Conservation (phyloP, 139 green algal species). For the Choricystis sp. region DNA sequence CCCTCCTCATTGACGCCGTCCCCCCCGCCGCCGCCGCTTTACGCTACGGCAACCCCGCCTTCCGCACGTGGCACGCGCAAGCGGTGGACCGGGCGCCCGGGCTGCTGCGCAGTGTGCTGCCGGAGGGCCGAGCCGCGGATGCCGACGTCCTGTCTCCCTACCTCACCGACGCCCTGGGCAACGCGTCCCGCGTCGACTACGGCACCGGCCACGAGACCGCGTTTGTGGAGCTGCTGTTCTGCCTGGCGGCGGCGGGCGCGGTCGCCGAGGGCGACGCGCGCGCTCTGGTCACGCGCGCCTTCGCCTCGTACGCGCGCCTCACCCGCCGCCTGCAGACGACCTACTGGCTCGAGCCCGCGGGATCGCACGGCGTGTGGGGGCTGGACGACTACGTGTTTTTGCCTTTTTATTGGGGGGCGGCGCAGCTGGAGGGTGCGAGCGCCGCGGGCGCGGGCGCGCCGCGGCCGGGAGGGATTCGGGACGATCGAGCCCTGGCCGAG, state of each 20-base stretch:
- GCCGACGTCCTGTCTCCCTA: slow-evolving; percentile 69
- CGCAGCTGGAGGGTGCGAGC: slow-evolving; percentile 36
- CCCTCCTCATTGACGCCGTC: slow-evolving; percentile 55
- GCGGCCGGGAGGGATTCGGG: too few relatives aligned
- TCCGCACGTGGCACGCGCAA: slow-evolving; percentile 46
- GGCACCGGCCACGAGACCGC: slow-evolving; percentile 91
- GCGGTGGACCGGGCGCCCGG: slow-evolving; percentile 23
- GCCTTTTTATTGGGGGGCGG: slow-evolving; percentile 80
- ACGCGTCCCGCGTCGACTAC: slow-evolving; percentile 88
- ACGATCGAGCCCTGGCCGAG: slow-evolving; percentile 28
- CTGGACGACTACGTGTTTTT: slow-evolving; percentile 98
- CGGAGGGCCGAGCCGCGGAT: slow-evolving; percentile 13
- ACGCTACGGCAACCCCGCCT: slow-evolving; percentile 90
- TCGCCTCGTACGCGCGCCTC: slow-evolving; percentile 66
- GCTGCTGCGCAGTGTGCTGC: slow-evolving; percentile 31
- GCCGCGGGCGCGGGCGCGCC: slow-evolving; percentile 6
- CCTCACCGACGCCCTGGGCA: slow-evolving; percentile 77
- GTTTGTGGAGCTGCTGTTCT: slow-evolving; percentile 80
- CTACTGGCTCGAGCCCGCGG: slow-evolving; percentile 93
- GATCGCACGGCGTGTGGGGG: slow-evolving; percentile 90
- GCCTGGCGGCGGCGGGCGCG: slow-evolving; percentile 67
- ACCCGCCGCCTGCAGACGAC: slow-evolving; percentile 85
- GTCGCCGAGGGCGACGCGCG: slow-evolving; percentile 21
- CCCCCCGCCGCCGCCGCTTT: slow-evolving; percentile 57
- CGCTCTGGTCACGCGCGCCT: slow-evolving; percentile 28